These are phyloP conservation scores for Candida ascalaphidarum DNA, from an alignment of 805 yeast species.

Conservation along the genomic window DNA sequence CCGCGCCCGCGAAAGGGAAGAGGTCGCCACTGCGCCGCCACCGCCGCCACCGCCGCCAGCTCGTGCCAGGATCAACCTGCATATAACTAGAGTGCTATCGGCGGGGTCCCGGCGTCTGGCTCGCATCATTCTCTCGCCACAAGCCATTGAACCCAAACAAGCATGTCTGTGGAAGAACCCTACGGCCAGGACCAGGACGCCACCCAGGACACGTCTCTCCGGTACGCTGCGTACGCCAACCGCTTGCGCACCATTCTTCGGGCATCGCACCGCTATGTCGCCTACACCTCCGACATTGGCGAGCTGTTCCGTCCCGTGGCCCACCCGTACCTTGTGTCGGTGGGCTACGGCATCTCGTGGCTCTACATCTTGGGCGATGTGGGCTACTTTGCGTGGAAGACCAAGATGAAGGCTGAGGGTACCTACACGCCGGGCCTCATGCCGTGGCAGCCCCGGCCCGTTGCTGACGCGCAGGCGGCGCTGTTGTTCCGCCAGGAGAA, in stretches of 20 bases:
- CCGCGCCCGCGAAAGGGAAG: too few species aligned
- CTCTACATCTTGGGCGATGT: conserved; percentile 69
- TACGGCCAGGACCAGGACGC: conserved; percentile 7
- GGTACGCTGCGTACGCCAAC: conserved; percentile 81
- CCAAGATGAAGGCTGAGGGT: conserved; percentile 58
- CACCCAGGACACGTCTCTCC: conserved; percentile 23
- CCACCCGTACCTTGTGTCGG: conserved; percentile 52
- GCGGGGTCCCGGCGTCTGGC: too few species aligned
- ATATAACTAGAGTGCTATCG: too few species aligned
- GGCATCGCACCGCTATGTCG: conserved; percentile 76
- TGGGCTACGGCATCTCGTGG: conserved; percentile 74
- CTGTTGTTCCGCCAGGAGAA: conserved; percentile 15
- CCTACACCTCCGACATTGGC: conserved; percentile 81
- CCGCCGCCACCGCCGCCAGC: too few species aligned
- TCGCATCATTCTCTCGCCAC: too few species aligned
- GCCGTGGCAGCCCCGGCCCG: conserved; percentile 60
- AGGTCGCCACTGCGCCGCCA: too few species aligned
- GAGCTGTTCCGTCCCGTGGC: conserved; percentile 82
- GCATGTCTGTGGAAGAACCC: too few species aligned
- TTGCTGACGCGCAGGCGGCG: conserved; percentile 29
- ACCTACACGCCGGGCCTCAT: conserved; percentile 47
- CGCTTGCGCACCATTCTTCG: conserved; percentile 59
- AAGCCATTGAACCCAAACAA: too few species aligned
- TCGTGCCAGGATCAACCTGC: too few species aligned
- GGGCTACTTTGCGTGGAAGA: conserved; percentile 64